phyloP scores from a whole-genome alignment of 768 basidiomycete genomes.

The Tricholoma sp. region DNA sequence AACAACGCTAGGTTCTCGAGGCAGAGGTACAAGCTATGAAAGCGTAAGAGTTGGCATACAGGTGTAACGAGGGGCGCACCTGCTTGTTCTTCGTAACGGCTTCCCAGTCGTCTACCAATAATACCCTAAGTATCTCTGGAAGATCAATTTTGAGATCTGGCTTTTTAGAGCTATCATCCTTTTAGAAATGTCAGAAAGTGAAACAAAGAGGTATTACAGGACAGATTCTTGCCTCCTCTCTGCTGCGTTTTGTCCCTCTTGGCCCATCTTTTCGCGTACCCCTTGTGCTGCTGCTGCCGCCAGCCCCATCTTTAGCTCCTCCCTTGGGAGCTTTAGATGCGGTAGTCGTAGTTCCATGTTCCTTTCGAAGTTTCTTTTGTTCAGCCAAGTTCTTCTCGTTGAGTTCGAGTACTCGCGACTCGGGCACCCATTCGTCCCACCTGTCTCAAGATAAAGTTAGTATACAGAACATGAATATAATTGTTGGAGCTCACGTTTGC shows the following conservation, averaged over 20 bases:
- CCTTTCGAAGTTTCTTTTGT: slow-evolving; percentile 63
- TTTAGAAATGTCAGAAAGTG: neutral
- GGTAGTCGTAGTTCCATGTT: slow-evolving; percentile 18
- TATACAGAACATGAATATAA: slow-evolving; percentile 1
- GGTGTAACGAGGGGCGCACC: slow-evolving; percentile 34
- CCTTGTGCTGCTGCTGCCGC: slow-evolving; percentile 25
- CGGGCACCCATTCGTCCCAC: slow-evolving; percentile 98
- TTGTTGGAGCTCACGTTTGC: slow-evolving; percentile 64
- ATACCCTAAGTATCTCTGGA: slow-evolving; percentile 84
- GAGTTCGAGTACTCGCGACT: slow-evolving; percentile 72
- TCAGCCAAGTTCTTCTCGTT: slow-evolving; percentile 75
- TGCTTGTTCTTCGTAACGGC: slow-evolving; percentile 91
- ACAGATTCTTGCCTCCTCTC: slow-evolving; percentile 57
- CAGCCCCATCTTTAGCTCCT: slow-evolving; percentile 22
- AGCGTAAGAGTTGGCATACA: neutral
- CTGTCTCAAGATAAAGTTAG: slow-evolving; percentile 30
- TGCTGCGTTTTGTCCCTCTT: slow-evolving; percentile 60
- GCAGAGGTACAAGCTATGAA: slow-evolving; percentile 74
- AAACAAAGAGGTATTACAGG: neutral
- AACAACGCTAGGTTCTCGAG: slow-evolving; percentile 73
- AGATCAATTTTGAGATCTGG: slow-evolving; percentile 89
- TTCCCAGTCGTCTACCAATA: slow-evolving; percentile 98
- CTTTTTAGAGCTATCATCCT: slow-evolving; percentile 76
- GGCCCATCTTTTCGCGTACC: slow-evolving; percentile 54
- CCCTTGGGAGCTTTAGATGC: slow-evolving; percentile 17